Evolutionary conservation across 352 stramenopile genomes (phyloP).

Genomic region (Phytophthora parvispora): DNA sequence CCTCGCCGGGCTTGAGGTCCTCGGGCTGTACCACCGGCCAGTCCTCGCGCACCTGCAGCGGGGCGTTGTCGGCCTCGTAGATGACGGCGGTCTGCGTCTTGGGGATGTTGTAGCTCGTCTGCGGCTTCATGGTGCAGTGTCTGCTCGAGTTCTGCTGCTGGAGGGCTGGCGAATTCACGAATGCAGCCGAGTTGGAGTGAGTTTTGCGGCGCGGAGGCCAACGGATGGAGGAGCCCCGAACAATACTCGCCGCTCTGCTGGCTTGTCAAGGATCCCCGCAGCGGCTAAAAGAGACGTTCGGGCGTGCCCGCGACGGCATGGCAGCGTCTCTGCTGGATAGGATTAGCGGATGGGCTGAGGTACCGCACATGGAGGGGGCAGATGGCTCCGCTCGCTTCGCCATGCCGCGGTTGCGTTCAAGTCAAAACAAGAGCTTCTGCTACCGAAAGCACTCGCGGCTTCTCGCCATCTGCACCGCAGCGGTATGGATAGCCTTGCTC

Average conservation of each 20-base stretch:
- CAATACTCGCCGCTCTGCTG: neutral
- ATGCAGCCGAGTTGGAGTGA: constrained; percentile 1
- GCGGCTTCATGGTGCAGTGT: constrained; percentile 52
- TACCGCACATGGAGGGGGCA: constrained; percentile 30
- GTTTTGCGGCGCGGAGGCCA: constrained; percentile 4
- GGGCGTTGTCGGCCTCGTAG: constrained; percentile 57
- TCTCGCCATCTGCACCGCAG: neutral
- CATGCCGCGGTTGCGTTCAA: too few relatives aligned
- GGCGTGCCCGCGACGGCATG: neutral
- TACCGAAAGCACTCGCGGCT: neutral
- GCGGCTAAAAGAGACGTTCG: constrained; percentile 31
- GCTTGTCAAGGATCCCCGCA: constrained; percentile 4
- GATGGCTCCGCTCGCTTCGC: constrained; percentile 7
- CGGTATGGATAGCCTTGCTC: neutral
- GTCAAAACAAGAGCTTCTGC: neutral
- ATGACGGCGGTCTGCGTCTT: constrained; percentile 64
- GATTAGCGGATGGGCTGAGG: constrained; percentile 21
- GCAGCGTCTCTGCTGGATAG: constrained; percentile 26
- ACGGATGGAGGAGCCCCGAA: constrained; percentile 14
- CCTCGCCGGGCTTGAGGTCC: constrained; percentile 53
- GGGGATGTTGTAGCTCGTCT: constrained; percentile 54
- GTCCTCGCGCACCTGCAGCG: constrained; percentile 56
- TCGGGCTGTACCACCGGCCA: constrained; percentile 58
- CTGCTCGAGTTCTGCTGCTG: constrained; percentile 21
- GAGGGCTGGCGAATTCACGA: constrained; percentile 26